Base-by-base conservation (phyloP, 495 filamentous ascomycete genomes). In the Mytilinidion resinicola region DNA sequence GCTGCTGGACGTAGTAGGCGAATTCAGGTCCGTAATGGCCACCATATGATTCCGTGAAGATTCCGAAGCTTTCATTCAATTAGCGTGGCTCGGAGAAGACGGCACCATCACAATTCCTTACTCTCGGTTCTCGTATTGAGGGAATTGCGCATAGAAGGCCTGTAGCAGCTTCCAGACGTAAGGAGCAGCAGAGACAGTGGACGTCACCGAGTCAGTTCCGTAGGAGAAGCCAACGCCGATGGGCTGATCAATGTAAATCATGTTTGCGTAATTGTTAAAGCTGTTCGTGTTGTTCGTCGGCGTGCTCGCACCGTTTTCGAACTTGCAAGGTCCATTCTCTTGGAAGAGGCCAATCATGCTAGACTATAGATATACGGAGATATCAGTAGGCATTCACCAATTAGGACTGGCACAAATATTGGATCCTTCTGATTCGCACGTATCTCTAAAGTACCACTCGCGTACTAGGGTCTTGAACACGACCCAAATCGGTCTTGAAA, bases 231-330 rank as follows among this genome's bases (percentile, higher is more conserved):
- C 84, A 2, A 78, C 75, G 30, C 82, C 80, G 39, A 78, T 80
- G 1, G 84, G 84, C 69, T 87, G 80, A 59, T 86, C 83, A 50
- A 87, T 76, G 63, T 82, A 87, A 14, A 85, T 70, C 76, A 83
- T 81, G 59, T 85, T 86, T 52, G 79, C 80, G 56, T 81, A 78
- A 56, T 78, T 77, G 63, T 85, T 87, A 70, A 76, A 88, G 42
- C 78, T 81, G 69, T 82, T 80, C 0, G 78, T 78, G 56, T 82
- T 83, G 37, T 78, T 60, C 1, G 74, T 73, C 1, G 80, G 81
- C 12, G 71, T 75, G 21, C 73, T 77, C 3, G 78, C 72, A 7
- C 72, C 71, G 53, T 81, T 77, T 34, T 81, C 73, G 56, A 83
- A 82, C n/a, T 71, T 66, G 60, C 84, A 87, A 3, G 84, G 84